Evolutionary conservation across 108 stramenopile species (phyloP), one percentile per base, ranked within the genome.

Genomic region (Bacterosira constricta): DNA sequence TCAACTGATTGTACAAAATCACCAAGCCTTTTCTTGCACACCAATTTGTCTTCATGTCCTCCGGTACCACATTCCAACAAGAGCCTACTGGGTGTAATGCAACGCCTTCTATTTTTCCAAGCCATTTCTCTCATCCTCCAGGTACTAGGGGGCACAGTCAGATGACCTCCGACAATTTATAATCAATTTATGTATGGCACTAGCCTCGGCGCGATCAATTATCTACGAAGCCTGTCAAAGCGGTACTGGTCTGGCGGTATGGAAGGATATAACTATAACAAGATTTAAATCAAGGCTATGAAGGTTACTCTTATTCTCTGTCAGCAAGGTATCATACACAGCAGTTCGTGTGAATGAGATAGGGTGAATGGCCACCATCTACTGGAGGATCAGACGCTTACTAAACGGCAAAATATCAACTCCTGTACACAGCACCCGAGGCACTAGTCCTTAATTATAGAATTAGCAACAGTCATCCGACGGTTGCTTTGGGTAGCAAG

Each of bases 61-160:
- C 47, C 3, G 46, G 13, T 6, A 51, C 47, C 3, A 18, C 1
- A 37, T 17, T n/a, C 23, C 36, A 31, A 21, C 37, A 41, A 21
- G 23, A 41, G 34, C 59, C n/a, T n/a, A n/a, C n/a, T 36, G 60
- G 32, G 37, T 18, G 61, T 27, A 26, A 49, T 44, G 29, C 18
- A 21, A 54, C 50, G n/a, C 13, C 60, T 30, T 44, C 70, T 38
- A 62, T 71, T 11, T 38, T 62, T 59, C 70, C 70, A 32, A 20
- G 32, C 32, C 41, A 61, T 18, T 61, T 58, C 29, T 29, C 47
- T 34, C 56, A 36, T 49, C 6, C 51, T 20, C 41, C 30, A n/a
- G n/a, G n/a, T 37, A 34, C 44, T 12, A 26, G 7, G 20, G 29
- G 26, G 6, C 34, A 32, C 34, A 12, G 7, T 35, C 29, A 47